Evolutionary conservation across 495 filamentous ascomycete genomes (phyloP).

Genomic region (Neurospora tetrasperma): DNA sequence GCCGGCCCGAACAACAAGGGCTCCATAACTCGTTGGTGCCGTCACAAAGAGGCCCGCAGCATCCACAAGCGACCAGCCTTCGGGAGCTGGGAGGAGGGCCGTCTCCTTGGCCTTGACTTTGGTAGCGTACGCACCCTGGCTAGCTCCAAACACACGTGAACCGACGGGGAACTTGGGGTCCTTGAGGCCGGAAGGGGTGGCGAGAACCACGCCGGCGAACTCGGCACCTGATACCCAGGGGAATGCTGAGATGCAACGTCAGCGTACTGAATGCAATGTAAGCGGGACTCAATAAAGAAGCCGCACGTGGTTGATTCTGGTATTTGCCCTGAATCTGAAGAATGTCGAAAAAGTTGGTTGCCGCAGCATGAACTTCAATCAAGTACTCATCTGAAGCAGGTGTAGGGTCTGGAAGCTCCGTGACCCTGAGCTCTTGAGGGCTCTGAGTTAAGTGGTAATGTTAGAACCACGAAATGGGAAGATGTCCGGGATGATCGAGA

Average conservation of each 20-base stretch:
- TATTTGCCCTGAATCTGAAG: slow-evolving; percentile 78
- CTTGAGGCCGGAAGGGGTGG: slow-evolving; percentile 42
- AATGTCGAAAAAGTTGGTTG: slow-evolving; percentile 93
- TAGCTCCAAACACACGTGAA: slow-evolving; percentile 75
- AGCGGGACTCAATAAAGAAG: not conserved
- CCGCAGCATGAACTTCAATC: slow-evolving; percentile 77
- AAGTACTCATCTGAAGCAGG: slow-evolving; percentile 69
- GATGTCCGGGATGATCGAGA: not conserved
- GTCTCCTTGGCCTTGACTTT: slow-evolving; percentile 56
- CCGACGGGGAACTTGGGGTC: slow-evolving; percentile 54
- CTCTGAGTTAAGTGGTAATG: slow-evolving; percentile 37
- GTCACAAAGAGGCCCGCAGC: slow-evolving; percentile 88
- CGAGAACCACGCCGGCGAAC: slow-evolving; percentile 69
- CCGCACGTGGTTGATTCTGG: slow-evolving; percentile 48
- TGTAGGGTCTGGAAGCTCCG: slow-evolving; percentile 58
- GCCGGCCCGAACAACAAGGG: slow-evolving; percentile 64
- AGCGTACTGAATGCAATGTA: not conserved
- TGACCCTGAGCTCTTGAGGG: slow-evolving; percentile 67
- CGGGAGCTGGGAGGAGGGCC: slow-evolving; percentile 59
- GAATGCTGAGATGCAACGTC: slow-evolving; percentile 32
- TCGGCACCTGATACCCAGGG: slow-evolving; percentile 85
- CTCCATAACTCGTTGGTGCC: slow-evolving; percentile 82
- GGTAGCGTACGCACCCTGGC: slow-evolving; percentile 80
- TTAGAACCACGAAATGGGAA: slow-evolving; percentile 4
- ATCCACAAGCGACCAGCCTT: slow-evolving; percentile 71